A percentile compares a stretch with the other conserved stretches of the same genome.
Conservation (phyloP, 2,329 filamentous ascomycete genomes). For the Bipolaris bicolor region DNA sequence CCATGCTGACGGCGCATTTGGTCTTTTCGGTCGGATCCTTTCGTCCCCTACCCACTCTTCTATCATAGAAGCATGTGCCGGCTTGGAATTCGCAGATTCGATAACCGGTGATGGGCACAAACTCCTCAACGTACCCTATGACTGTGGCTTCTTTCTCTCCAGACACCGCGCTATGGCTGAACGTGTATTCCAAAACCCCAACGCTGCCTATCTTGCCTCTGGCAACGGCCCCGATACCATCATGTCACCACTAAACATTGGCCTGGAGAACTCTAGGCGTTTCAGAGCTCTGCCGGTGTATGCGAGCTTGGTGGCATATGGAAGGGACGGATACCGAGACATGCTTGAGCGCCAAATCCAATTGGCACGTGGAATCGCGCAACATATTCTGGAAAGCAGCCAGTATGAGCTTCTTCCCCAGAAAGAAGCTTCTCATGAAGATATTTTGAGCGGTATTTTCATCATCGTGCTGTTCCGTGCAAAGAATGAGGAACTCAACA, state of each 20-base stretch:
- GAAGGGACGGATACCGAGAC: constrained; percentile 68
- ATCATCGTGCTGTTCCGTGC: constrained; percentile 82
- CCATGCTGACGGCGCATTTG: constrained; percentile 91
- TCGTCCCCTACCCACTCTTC: constrained; percentile 62
- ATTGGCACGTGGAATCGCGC: constrained; percentile 71
- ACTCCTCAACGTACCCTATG: constrained; percentile 92
- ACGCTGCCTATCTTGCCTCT: constrained; percentile 76
- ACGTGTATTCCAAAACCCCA: constrained; percentile 64
- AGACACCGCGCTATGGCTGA: constrained; percentile 49
- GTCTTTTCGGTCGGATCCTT: constrained; percentile 76
- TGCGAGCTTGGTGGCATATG: constrained; percentile 76
- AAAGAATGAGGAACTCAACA: constrained; percentile 68
- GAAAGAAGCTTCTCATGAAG: constrained; percentile 44
- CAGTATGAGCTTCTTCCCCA: constrained; percentile 71
- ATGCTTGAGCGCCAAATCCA: constrained; percentile 76
- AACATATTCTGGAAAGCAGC: constrained; percentile 65
- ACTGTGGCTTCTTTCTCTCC: constrained; percentile 88
- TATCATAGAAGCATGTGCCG: constrained; percentile 61
- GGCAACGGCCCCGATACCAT: constrained; percentile 56
- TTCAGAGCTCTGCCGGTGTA: constrained; percentile 93
- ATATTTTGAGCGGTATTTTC: constrained; percentile 61
- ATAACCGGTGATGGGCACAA: constrained; percentile 90
- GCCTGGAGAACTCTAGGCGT: constrained; percentile 87
- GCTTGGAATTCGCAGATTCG: constrained; percentile 82
- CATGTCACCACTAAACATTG: constrained; percentile 83